Conservation (phyloP, 148 eudicot species). For the Pharnaceum exiguum region DNA sequence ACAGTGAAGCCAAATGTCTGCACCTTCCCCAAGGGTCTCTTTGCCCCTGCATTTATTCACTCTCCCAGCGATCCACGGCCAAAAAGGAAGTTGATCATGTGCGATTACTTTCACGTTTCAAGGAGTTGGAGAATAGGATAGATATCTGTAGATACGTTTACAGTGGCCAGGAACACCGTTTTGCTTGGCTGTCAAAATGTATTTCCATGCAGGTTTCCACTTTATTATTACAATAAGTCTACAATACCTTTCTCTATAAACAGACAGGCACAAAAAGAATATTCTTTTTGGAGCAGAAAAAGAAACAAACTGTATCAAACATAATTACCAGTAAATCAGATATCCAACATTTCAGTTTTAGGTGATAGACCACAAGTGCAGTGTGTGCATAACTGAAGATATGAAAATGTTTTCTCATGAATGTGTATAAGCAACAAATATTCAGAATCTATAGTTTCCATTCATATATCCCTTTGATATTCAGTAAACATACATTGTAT, state of each 20-base stretch:
- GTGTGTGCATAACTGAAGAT: neutral
- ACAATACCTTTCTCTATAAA: neutral
- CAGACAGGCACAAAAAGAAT: neutral
- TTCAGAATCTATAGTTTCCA: slow-evolving; percentile 14
- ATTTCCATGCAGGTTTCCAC: neutral
- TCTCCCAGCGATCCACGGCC: slow-evolving; percentile 4
- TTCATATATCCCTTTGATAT: neutral
- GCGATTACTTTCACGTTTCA: too few species aligned
- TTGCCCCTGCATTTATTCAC: slow-evolving; percentile 30
- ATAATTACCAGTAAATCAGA: slow-evolving; percentile 4
- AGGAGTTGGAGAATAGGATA: too few species aligned
- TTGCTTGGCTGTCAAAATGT: neutral
- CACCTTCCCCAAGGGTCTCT: slow-evolving; percentile 2
- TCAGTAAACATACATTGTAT: neutral
- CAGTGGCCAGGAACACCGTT: neutral
- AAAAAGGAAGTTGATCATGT: slow-evolving; percentile 23
- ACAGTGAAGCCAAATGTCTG: slow-evolving; percentile 2
- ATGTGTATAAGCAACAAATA: neutral
- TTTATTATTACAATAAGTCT: neutral
- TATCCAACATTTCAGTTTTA: neutral
- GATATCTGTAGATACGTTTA: neutral
- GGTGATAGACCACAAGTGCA: neutral
- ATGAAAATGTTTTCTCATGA: neutral
- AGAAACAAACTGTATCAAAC: slow-evolving; percentile 10
- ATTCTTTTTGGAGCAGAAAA: neutral